Conservation (phyloP, 208 protist species). For the Herpetomonas samuelpessoai region DNA sequence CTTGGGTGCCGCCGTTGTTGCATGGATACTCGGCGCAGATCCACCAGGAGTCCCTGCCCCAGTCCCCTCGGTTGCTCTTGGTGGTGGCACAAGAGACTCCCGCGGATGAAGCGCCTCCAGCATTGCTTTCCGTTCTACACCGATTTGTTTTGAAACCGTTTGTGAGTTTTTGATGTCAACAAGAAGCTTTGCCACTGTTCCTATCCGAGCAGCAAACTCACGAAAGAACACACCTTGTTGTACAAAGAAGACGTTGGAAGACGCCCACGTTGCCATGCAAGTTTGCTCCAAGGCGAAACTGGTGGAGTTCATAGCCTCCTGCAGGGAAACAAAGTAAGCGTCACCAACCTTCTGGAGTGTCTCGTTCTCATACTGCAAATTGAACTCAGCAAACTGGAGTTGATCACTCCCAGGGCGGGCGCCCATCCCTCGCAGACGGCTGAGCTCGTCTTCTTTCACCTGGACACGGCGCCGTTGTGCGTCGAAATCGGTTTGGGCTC, state of each 20-base stretch:
- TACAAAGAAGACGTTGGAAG: conserved; percentile 66
- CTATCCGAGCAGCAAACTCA: conserved; percentile 18
- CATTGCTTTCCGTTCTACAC: conserved; percentile 36
- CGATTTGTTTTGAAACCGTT: conserved; percentile 49
- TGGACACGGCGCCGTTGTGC: conserved; percentile 40
- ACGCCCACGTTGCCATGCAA: conserved; percentile 64
- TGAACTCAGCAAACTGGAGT: conserved; percentile 21
- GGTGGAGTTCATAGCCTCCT: conserved; percentile 34
- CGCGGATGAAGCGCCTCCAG: neutral
- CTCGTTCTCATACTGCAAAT: conserved; percentile 21
- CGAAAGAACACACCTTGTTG: conserved; percentile 44
- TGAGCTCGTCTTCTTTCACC: conserved; percentile 24
- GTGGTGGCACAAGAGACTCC: too few relatives aligned
- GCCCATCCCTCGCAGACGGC: conserved; percentile 3
- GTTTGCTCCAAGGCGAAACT: conserved; percentile 65
- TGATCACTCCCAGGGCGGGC: conserved; percentile 2
- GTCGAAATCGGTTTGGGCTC: conserved; percentile 50
- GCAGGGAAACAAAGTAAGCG: conserved; percentile 38
- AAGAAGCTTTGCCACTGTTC: conserved; percentile 21
- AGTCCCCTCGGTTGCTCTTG: too few relatives aligned
- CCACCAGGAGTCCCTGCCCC: too few relatives aligned
- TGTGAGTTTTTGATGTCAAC: conserved; percentile 56
- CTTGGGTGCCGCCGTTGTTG: neutral
- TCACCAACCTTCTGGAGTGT: conserved; percentile 19
- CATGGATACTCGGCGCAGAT: neutral